Evolutionary conservation across 768 basidiomycete genomes (phyloP).

Genomic region (Leccinum imitatum): DNA sequence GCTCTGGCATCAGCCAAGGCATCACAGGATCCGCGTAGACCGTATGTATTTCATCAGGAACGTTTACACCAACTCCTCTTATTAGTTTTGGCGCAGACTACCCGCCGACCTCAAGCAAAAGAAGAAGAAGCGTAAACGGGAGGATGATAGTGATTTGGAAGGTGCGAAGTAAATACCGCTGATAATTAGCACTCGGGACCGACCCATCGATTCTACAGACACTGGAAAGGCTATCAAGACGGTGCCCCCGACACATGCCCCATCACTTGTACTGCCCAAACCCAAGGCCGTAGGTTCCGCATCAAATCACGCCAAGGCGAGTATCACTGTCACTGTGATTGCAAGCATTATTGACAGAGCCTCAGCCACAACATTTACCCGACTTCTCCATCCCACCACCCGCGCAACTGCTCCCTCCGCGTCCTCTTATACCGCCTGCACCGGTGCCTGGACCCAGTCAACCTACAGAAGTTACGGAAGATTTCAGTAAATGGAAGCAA

Average conservation of each 20-base stretch:
- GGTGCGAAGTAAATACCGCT: slow-evolving; percentile 40
- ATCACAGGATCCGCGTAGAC: slow-evolving; percentile 63
- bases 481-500: slow-evolving; percentile 82
- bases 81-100: slow-evolving; percentile 19
- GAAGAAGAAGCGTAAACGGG: slow-evolving; percentile 86
- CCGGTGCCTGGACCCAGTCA: slow-evolving; percentile 82
- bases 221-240: slow-evolving; percentile 55
- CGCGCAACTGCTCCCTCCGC: slow-evolving; percentile 52
- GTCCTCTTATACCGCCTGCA: slow-evolving; percentile 60
- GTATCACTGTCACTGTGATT: slow-evolving; percentile 8
- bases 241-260: slow-evolving; percentile 48
- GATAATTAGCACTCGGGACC: slow-evolving; percentile 1
- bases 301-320: slow-evolving; percentile 52
- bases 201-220: slow-evolving; percentile 37
- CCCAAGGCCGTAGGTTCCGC: slow-evolving; percentile 50
- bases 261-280: slow-evolving; percentile 48
- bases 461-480: slow-evolving; percentile 80
- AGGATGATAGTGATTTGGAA: slow-evolving; percentile 72
- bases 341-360: slow-evolving; percentile 12
- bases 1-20: slow-evolving; percentile 51
- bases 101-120: slow-evolving; percentile 66
- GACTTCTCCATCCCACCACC: slow-evolving; percentile 62
- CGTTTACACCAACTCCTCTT: slow-evolving; percentile 17
- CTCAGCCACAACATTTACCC: slow-evolving; percentile 40
- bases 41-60: slow-evolving; percentile 37